Evolutionary conservation across 345 rosid genomes (phyloP), one percentile per base, ranked within the genome.

Genomic region (Firmiana major): DNA sequence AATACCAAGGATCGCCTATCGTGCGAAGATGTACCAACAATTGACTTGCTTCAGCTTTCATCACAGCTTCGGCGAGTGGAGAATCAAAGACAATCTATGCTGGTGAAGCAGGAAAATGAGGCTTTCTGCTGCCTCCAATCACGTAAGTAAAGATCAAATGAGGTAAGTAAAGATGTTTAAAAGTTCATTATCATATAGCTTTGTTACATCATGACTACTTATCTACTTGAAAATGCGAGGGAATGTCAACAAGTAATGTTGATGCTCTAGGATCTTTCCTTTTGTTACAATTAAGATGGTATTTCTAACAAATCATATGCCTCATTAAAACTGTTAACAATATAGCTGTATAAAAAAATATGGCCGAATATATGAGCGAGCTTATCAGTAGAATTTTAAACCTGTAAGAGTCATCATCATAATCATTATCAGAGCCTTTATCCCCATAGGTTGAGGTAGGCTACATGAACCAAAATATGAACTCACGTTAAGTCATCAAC

Each of bases 11-110:
- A 86, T 65, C 66, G 63, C 46, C 71, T 87, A 59, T 75, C 86
- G 28, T 74, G 74, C 38, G 79, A 74, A 66, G 87, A 86, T 62
- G 88, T 80, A 46, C 58, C 89, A 4, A 91, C 93, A 0, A 87
- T 90, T 58, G 90, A 93, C 89, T 83, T 92, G 86, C 82, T 87
- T 36, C 94, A 88, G 46, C 79, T 94, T 22, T 91, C 97, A 3
- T 88, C 93, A 0, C 93, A 89, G 85, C 97, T 91, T 82, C 91
- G 86, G 72, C 87, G 85, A 67, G 92, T 94, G 40, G 97, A 92
- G 79, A 85, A 78, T 80, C 93, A 89, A 75, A 91, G 89, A 82
- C 90, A 80, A 75, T 87, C 84, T 51, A 73, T 77, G 84, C 84
- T 84, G 53, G 85, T 84, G 51, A 86, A 88, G 77, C 90, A 83